These are phyloP conservation scores for Halophytophthora polymorphica DNA, from an alignment of 352 stramenopile species.

Conservation along the genomic window DNA sequence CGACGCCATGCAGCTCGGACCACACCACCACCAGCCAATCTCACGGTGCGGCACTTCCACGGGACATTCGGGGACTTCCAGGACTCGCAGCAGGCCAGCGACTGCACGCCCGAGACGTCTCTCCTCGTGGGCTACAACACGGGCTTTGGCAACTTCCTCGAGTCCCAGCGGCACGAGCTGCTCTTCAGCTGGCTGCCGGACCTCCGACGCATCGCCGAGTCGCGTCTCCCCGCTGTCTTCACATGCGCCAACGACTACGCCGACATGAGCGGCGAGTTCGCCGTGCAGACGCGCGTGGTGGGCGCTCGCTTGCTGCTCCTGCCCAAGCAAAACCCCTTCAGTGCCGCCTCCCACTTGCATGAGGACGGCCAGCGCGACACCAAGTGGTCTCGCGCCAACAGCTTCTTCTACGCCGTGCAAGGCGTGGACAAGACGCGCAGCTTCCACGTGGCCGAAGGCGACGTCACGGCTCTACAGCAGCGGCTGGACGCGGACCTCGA, in stretches of 20 bases:
- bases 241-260: conserved; percentile 78
- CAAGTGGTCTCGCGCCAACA: conserved; percentile 66
- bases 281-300: conserved; percentile 58
- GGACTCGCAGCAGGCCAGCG: conserved; percentile 20
- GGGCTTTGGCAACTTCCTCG: conserved; percentile 78
- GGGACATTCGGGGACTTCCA: conserved; percentile 59
- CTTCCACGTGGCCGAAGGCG: conserved; percentile 13
- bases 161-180: conserved; percentile 40
- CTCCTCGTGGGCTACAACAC: conserved; percentile 73
- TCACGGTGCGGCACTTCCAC: conserved; percentile 33
- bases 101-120: conserved; percentile 37
- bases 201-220: conserved; percentile 49
- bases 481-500: conserved; percentile 45
- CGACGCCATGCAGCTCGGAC: conserved; percentile 4
- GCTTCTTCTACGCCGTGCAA: conserved; percentile 62
- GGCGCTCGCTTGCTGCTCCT: conserved; percentile 59
- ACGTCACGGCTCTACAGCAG: conserved; percentile 33
- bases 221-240: conserved; percentile 57
- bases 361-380: conserved; percentile 64
- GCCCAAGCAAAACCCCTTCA: conserved; percentile 72
- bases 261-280: conserved; percentile 80
- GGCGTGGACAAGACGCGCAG: conserved; percentile 34
- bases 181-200: conserved; percentile 76
- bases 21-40: conserved; percentile 12
- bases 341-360: conserved; percentile 65